phyloP scores from a whole-genome alignment of 139 green algal genomes.

The Picochlorum sp. region DNA sequence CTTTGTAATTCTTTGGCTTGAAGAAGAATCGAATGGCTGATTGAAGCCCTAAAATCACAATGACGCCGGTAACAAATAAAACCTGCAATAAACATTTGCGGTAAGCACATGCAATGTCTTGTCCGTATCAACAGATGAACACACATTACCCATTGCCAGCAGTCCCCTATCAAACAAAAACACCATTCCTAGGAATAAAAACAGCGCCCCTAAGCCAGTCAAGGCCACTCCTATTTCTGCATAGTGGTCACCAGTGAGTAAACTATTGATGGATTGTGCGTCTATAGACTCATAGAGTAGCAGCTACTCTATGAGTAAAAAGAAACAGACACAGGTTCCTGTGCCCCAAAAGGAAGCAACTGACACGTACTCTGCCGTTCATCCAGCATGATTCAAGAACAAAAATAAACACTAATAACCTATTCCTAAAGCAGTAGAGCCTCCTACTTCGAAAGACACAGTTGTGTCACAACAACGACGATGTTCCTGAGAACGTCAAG shows the following conservation, averaged over 20 bases:
- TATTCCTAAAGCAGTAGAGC: not conserved
- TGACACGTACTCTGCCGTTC: conserved; percentile 38
- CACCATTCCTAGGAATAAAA: conserved; percentile 86
- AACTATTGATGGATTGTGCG: too few species aligned
- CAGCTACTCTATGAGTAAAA: too few species aligned
- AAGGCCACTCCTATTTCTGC: conserved; percentile 96
- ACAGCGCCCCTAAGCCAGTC: conserved; percentile 86
- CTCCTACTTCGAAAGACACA: too few species aligned
- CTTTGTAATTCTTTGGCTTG: conserved; percentile 75
- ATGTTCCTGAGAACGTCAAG: too few species aligned
- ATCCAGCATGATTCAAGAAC: conserved; percentile 35
- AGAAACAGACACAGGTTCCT: too few species aligned
- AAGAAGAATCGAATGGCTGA: conserved; percentile 84
- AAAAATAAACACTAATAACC: not conserved
- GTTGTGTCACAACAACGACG: too few species aligned
- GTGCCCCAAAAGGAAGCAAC: not conserved
- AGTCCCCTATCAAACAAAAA: conserved; percentile 95
- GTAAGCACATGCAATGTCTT: not conserved
- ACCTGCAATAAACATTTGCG: conserved; percentile 48
- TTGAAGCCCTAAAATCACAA: conserved; percentile 78
- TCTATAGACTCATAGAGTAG: too few species aligned
- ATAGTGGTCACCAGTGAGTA: not conserved
- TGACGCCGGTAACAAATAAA: conserved; percentile 83
- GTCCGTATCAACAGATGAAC: not conserved
- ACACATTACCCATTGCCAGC: conserved; percentile 95